A percentile compares a stretch with the other conserved stretches of the same genome.
phyloP scores from a whole-genome alignment of 352 stramenopile species.

The Pythium periplocum region DNA sequence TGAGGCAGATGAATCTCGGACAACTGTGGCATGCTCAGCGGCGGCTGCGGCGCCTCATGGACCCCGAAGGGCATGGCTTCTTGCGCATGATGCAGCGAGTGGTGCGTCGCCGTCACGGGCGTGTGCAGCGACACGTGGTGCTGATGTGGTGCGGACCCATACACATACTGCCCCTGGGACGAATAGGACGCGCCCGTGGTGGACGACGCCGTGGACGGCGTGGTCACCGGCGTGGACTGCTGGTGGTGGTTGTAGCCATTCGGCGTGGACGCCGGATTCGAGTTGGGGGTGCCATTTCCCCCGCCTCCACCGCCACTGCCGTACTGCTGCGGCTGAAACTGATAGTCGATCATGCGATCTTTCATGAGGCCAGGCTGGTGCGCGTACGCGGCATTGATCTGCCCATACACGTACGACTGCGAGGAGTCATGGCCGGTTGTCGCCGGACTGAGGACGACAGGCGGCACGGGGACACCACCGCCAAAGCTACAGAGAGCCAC shows the following conservation, averaged over 20 bases:
- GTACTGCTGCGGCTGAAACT: constrained; percentile 14
- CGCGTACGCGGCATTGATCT: constrained; percentile 16
- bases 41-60: constrained; percentile 1
- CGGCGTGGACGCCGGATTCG: no score
- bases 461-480: constrained; percentile 11
- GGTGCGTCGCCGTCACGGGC: background rate
- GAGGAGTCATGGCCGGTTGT: constrained; percentile 5
- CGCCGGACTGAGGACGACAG: constrained; percentile 12
- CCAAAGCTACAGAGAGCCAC: constrained; percentile 10
- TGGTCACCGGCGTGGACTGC: background rate
- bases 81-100: background rate
- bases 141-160: background rate
- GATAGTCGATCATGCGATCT: constrained; percentile 10
- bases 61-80: background rate
- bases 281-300: background rate
- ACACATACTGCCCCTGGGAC: background rate
- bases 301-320: background rate
- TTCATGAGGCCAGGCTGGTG: constrained; percentile 10
- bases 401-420: constrained; percentile 9
- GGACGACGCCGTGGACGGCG: background rate
- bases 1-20: constrained; percentile 17
- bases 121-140: background rate
- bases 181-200: background rate
- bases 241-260: no score
- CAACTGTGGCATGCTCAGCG: constrained; percentile 17